Percentiles rank a stretch among this genome's conserved stretches.
Conservation (phyloP, 192 early-diverging fungal species). For the Phlyctochytrium arcticum region DNA sequence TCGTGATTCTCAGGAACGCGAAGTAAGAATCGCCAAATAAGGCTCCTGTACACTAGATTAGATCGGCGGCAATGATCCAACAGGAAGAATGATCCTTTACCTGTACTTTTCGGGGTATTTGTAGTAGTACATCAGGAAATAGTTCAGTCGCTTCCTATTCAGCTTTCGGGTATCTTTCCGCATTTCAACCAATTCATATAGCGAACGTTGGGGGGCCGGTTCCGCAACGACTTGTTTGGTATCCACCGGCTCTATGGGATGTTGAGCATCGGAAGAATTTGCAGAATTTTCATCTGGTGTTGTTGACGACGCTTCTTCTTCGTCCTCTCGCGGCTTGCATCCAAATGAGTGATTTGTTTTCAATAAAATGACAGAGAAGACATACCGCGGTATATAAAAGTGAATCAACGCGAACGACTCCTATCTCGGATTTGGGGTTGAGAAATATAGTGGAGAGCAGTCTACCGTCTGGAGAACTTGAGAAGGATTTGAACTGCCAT, state of each 20-base stretch:
- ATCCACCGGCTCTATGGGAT: no score
- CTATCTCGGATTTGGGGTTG: slow-evolving; percentile 25
- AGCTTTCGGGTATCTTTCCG: neutral
- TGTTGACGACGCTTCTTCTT: no score
- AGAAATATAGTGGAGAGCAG: slow-evolving; percentile 29
- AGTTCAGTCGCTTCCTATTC: slow-evolving; percentile 29
- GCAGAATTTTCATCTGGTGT: no score
- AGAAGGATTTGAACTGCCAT: slow-evolving; percentile 36
- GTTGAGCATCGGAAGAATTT: no score
- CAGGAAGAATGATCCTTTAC: slow-evolving; percentile 3
- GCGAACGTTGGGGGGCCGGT: no score
- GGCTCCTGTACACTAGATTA: slow-evolving; percentile 13
- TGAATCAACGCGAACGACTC: slow-evolving; percentile 35
- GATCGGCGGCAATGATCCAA: neutral
- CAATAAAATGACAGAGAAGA: no score
- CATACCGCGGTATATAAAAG: slow-evolving; percentile 18
- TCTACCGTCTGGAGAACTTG: slow-evolving; percentile 40
- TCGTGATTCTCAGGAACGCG: slow-evolving; percentile 50
- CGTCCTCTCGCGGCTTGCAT: no score
- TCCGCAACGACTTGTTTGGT: no score
- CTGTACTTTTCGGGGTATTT: slow-evolving; percentile 45
- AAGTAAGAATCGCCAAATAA: slow-evolving; percentile 54
- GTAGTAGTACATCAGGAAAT: slow-evolving; percentile 44
- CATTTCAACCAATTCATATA: no score
- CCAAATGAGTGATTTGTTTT: no score